phyloP scores from a whole-genome alignment of 306 rosid genomes.

The Quercus wislizeni region DNA sequence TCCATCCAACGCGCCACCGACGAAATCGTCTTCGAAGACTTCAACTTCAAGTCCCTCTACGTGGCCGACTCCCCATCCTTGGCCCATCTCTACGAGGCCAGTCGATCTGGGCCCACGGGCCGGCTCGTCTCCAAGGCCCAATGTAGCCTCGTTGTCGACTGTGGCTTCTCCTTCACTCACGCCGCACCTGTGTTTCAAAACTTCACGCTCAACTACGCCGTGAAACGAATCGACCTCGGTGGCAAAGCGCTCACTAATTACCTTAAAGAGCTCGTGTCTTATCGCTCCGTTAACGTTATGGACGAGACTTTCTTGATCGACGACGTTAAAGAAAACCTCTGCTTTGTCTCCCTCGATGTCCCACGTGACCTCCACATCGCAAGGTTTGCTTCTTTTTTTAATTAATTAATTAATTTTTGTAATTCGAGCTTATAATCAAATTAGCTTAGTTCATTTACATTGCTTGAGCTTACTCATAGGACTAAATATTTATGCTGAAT shows the following conservation, averaged over 20 bases:
- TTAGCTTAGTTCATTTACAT: neutral
- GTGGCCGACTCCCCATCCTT: slow-evolving; percentile 73
- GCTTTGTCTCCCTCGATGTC: slow-evolving; percentile 80
- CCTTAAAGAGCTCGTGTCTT: slow-evolving; percentile 85
- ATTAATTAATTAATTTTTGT: too few species aligned
- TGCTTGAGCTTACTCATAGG: neutral
- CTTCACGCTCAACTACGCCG: slow-evolving; percentile 71
- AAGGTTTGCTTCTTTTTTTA: slow-evolving; percentile 37
- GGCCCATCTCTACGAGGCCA: slow-evolving; percentile 80
- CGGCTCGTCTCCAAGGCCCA: slow-evolving; percentile 63
- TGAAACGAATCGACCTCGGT: slow-evolving; percentile 76
- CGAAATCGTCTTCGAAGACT: slow-evolving; percentile 87
- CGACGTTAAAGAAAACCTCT: slow-evolving; percentile 90
- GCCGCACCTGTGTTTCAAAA: slow-evolving; percentile 89
- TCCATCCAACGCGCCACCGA: slow-evolving; percentile 79
- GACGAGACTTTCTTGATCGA: slow-evolving; percentile 86
- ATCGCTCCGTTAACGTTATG: slow-evolving; percentile 80
- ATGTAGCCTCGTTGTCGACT: slow-evolving; percentile 88
- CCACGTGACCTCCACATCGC: slow-evolving; percentile 64
- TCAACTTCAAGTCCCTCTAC: slow-evolving; percentile 65
- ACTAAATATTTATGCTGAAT: too few species aligned
- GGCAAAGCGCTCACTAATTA: slow-evolving; percentile 90
- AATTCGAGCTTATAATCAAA: too few species aligned
- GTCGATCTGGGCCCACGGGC: slow-evolving; percentile 45
- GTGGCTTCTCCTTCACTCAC: slow-evolving; percentile 90